phyloP scores from a whole-genome alignment of 192 early-diverging fungal genomes.

The Coemansia sp. region DNA sequence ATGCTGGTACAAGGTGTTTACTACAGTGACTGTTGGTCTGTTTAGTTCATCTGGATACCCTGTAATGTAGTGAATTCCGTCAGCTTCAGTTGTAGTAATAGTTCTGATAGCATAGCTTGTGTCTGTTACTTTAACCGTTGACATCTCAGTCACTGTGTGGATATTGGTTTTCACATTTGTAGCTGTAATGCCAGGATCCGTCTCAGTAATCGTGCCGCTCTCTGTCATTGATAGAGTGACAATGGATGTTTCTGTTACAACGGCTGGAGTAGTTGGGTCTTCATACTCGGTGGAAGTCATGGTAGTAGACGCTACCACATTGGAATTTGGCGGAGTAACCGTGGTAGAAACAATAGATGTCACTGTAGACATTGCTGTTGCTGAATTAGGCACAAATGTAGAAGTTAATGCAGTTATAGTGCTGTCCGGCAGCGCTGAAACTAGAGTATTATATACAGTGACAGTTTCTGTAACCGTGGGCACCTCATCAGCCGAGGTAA shows the following conservation, averaged over 20 bases:
- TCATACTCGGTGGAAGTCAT: slow-evolving; percentile 10
- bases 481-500: not conserved
- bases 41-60: not conserved
- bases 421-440: not conserved
- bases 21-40: slow-evolving; percentile 12
- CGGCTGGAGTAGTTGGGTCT: slow-evolving; percentile 3
- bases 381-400: not conserved
- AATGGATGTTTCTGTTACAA: slow-evolving; percentile 3
- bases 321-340: not conserved
- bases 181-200: not conserved
- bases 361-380: not conserved
- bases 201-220: not conserved
- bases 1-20: not conserved
- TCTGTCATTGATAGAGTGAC: slow-evolving; percentile 5
- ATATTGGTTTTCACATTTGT: not conserved
- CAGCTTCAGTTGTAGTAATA: not conserved
- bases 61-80: slow-evolving; percentile 10
- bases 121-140: not conserved
- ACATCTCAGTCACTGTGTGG: not conserved
- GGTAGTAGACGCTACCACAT: slow-evolving; percentile 1
- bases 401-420: not conserved
- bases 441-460: slow-evolving; percentile 1
- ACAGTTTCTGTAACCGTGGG: slow-evolving; percentile 12
- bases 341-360: slow-evolving; percentile 7
- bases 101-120: slow-evolving; percentile 16